These are phyloP conservation scores for Dissoconium aciculare DNA, from an alignment of 2,329 filamentous ascomycete genomes.

Conservation along the genomic window DNA sequence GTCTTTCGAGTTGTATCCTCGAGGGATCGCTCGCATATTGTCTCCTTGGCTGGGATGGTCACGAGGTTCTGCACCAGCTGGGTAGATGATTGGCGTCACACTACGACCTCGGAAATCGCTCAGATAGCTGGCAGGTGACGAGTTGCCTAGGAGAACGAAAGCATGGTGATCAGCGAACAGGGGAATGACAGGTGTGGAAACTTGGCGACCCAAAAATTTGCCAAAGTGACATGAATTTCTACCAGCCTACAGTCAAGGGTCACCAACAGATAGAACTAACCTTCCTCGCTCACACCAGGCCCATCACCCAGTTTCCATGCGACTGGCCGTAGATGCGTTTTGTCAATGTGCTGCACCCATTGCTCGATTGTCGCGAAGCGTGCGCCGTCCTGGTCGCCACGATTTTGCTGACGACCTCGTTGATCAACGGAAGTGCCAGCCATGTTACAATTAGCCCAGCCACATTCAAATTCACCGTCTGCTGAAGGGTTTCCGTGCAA, in stretches of 20 bases:
- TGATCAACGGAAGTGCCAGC: constrained; percentile 10
- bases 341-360: constrained; percentile 39
- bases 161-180: no score
- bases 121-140: constrained; percentile 25
- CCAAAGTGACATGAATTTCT: no score
- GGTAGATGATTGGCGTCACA: constrained; percentile 30
- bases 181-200: no score
- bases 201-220: no score
- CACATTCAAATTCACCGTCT: constrained; percentile 28
- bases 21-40: not conserved
- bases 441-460: constrained; percentile 31
- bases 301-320: constrained; percentile 48
- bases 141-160: no score
- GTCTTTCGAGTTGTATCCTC: constrained; percentile 19
- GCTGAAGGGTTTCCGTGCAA: constrained; percentile 32
- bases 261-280: no score
- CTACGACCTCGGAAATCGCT: constrained; percentile 32
- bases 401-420: constrained; percentile 11
- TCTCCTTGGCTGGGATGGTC: not conserved
- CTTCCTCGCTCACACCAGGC: constrained; percentile 22
- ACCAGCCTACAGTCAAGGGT: no score
- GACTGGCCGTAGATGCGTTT: constrained; percentile 37
- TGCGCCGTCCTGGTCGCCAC: constrained; percentile 9
- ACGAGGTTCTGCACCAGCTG: no score
- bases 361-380: constrained; percentile 26